Conservation (phyloP, 305 asterid genomes). For the Solanum chacoense region DNA sequence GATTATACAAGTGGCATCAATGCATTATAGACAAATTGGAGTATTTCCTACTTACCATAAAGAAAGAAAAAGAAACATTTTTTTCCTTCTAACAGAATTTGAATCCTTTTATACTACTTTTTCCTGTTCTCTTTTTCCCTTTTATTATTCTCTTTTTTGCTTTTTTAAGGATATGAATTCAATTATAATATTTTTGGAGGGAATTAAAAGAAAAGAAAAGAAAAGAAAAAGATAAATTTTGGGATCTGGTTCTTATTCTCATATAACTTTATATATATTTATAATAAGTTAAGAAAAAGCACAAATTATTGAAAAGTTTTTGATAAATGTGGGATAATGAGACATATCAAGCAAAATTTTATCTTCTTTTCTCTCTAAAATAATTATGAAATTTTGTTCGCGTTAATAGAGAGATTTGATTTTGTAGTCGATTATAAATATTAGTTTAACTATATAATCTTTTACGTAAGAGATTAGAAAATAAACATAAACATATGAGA, state of each 20-base stretch:
- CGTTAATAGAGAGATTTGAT: neutral
- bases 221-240: rapidly evolving
- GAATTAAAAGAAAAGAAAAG: neutral
- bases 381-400: neutral
- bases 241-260: neutral
- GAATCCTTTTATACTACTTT: neutral
- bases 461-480: too few relatives aligned
- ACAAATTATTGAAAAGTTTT: neutral
- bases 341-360: neutral
- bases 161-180: neutral
- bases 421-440: neutral
- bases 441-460: neutral
- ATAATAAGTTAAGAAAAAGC: neutral
- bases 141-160: neutral
- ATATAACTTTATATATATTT: neutral
- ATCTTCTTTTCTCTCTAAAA: neutral
- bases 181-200: neutral
- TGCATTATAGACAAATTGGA: neutral
- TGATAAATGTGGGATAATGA: neutral
- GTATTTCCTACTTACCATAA: neutral
- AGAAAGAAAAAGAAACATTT: neutral
- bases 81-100: neutral
- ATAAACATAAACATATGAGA: too few relatives aligned
- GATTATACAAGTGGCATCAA: neutral
- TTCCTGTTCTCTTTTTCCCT: neutral